These are phyloP conservation scores for Globisporangium paroecandrum DNA, from an alignment of 352 stramenopile genomes.

Conservation along the genomic window DNA sequence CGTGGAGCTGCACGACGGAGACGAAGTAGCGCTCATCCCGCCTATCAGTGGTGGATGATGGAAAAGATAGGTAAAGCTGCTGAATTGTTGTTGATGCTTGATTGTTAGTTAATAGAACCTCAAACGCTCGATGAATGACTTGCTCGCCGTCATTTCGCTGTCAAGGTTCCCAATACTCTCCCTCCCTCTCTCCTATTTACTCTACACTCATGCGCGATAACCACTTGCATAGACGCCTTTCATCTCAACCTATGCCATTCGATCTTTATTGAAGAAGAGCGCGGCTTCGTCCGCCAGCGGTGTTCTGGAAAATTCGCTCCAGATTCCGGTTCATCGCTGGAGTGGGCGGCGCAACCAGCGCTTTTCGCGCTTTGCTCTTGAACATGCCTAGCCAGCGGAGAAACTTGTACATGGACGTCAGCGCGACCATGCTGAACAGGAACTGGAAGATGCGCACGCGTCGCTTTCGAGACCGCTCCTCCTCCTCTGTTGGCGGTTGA, in stretches of 20 bases:
- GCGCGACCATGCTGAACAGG: conserved; percentile 53
- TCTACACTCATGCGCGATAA: conserved; percentile 4
- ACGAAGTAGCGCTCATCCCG: conserved; percentile 81
- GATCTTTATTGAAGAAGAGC: conserved; percentile 17
- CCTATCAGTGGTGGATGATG: conserved; percentile 68
- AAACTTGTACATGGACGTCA: conserved; percentile 57
- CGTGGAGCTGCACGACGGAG: conserved; percentile 43
- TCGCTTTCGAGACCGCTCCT: conserved; percentile 63
- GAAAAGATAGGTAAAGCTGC: neutral
- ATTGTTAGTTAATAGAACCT: conserved; percentile 7
- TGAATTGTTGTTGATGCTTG: conserved; percentile 12
- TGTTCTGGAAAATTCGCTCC: conserved; percentile 72
- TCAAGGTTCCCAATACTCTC: neutral
- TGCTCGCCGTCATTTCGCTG: neutral
- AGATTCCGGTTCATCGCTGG: conserved; percentile 38
- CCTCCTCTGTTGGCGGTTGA: conserved; percentile 63
- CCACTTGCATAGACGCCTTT: conserved; percentile 4
- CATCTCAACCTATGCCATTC: neutral
- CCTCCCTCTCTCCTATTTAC: neutral
- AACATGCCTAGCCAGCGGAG: conserved; percentile 51
- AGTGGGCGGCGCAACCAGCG: conserved; percentile 32
- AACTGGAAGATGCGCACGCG: conserved; percentile 82
- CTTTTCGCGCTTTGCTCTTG: conserved; percentile 27
- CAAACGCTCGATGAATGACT: neutral
- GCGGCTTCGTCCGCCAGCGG: conserved; percentile 22